Base-by-base conservation (phyloP, 257 asterid genomes). In the Datura wrightii region DNA sequence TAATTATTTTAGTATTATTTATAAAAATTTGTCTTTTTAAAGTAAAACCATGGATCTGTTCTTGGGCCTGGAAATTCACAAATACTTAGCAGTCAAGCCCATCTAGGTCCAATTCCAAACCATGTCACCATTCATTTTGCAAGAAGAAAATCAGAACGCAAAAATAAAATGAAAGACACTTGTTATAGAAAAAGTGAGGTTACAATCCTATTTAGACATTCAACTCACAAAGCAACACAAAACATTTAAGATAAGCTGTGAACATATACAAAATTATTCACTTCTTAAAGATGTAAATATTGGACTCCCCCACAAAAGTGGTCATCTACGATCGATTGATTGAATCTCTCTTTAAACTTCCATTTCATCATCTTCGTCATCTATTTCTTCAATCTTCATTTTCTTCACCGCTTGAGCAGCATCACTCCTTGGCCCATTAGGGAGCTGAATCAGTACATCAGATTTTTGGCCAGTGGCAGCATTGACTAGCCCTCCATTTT, bases 321-420 rank as follows among this genome's bases (percentile, higher is more conserved):
- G 3, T 24, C 81, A 74, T 24, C 46, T 44, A 48, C 24, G 37
- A 36, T 6, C 39, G 19, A 37, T 6, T 24, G 13, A 74, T 13
- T 11, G 4, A 48, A 6, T 41, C 41, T 19, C 31, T 24, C 24
- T 11, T 69, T 81, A 92, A n/a, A 86, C 95, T 5, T 83, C 89
- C 97, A 92, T 92, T 50, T 89, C 94, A n/a, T 96, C 98, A 19
- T 90, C 78, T 15, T 69, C 95, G 3, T 92, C 98, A 5, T 85
- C 94, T 0, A 92, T 83, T 85, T 93, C 97, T 83, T 93, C 90
- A 9, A 93, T 94, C 95, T 90, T 93, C 95, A 94, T 92, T 87
- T 90, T 94, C 91, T 94, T 94, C 59, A 92, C 97, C 0, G 94
- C 94, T 56, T 91, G 93, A 36, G 98, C 92, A 82, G 98, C 95